These are phyloP conservation scores for Dioscorea cayenensis DNA, from an alignment of 116 monocot genomes.

Conservation along the genomic window DNA sequence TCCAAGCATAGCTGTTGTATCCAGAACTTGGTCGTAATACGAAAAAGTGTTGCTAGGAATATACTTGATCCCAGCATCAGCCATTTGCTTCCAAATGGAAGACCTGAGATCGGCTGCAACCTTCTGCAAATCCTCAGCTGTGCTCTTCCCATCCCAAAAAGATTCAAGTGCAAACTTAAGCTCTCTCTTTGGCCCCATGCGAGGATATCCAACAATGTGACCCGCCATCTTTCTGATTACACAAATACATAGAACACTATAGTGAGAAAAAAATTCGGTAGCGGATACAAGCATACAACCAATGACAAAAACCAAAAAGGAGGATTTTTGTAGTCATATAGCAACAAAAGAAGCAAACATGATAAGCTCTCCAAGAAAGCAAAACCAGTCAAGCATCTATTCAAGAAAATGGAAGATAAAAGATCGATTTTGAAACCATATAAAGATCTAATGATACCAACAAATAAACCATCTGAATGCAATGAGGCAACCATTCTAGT, in stretches of 20 bases:
- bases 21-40: conserved; percentile 34
- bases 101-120: conserved; percentile 32
- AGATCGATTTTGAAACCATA: no score
- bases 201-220: conserved; percentile 46
- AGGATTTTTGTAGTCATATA: no score
- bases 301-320: no score
- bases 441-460: no score
- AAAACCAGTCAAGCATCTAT: no score
- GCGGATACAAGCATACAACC: no score
- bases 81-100: conserved; percentile 40
- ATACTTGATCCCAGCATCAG: conserved; percentile 29
- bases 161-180: conserved; percentile 49
- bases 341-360: no score
- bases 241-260: background rate
- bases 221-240: conserved; percentile 37
- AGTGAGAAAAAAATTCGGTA: no score
- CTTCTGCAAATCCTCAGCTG: conserved; percentile 32
- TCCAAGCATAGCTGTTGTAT: conserved; percentile 30
- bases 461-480: no score
- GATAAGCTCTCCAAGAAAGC: no score
- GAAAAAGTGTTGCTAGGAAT: conserved; percentile 43
- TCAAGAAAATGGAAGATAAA: no score
- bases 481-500: no score
- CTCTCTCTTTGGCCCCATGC: conserved; percentile 46
- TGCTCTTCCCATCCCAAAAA: conserved; percentile 48